phyloP scores from a whole-genome alignment of 164 flowering plant genomes.

The Macadamia tetraphylla region DNA sequence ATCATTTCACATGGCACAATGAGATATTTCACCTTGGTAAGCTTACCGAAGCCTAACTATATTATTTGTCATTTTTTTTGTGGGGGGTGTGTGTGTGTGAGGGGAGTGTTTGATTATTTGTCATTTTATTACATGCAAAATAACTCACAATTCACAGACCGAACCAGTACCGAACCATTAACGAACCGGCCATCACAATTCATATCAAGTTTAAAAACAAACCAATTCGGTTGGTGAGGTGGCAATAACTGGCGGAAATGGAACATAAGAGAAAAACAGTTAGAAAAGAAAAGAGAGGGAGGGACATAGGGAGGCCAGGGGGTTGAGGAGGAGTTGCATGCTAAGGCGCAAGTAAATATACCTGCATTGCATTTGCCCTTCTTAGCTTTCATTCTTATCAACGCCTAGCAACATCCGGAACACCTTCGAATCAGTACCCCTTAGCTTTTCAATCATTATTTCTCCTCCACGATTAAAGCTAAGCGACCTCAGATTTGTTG shows the following conservation, averaged over 20 bases:
- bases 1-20: no score
- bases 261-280: slow-evolving; percentile 9
- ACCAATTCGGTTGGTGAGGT: slow-evolving; percentile 14
- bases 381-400: background rate
- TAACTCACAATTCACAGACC: no score
- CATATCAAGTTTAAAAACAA: background rate
- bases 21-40: no score
- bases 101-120: no score
- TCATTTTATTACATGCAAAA: no score
- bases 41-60: no score
- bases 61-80: no score
- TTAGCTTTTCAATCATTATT: slow-evolving; percentile 2
- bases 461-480: background rate
- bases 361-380: background rate
- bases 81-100: no score
- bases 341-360: slow-evolving; percentile 7
- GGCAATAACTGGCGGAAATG: slow-evolving; percentile 10
- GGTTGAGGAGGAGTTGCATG: background rate
- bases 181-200: no score
- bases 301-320: background rate
- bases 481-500: slow-evolving; percentile 12
- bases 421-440: background rate
- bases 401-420: background rate
- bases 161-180: no score
- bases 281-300: background rate